Percentiles rank a stretch among this genome's conserved stretches.
These are phyloP conservation scores for Cyberlindnera nakhonratchasimensis DNA, from an alignment of 805 yeast species.

Conservation along the genomic window DNA sequence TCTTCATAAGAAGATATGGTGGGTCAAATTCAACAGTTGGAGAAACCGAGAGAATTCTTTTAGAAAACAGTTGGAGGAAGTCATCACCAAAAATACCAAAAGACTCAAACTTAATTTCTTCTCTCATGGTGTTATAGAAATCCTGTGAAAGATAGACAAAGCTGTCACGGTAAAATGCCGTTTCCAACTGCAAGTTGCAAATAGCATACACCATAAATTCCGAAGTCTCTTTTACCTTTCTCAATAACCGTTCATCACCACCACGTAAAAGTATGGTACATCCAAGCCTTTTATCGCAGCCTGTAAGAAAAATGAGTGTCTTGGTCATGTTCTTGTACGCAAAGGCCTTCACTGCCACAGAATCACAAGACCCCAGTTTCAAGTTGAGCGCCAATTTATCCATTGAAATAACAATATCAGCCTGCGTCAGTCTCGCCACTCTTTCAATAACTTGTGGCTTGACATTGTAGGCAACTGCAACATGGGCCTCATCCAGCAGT, in stretches of 20 bases:
- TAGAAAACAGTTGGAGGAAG: slow-evolving; percentile 38
- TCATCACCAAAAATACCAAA: slow-evolving; percentile 32
- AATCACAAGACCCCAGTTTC: slow-evolving; percentile 70
- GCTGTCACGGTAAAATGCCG: slow-evolving; percentile 66
- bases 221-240: slow-evolving; percentile 69
- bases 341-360: slow-evolving; percentile 68
- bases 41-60: slow-evolving; percentile 71
- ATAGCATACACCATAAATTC: slow-evolving; percentile 77
- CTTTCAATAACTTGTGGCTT: slow-evolving; percentile 80
- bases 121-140: slow-evolving; percentile 30
- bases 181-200: slow-evolving; percentile 79
- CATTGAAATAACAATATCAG: slow-evolving; percentile 81
- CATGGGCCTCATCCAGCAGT: slow-evolving; percentile 65
- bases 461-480: slow-evolving; percentile 77
- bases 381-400: slow-evolving; percentile 76
- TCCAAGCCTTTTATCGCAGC: slow-evolving; percentile 70
- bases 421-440: slow-evolving; percentile 72
- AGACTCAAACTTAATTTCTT: slow-evolving; percentile 9
- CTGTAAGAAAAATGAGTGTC: slow-evolving; percentile 75
- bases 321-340: slow-evolving; percentile 53
- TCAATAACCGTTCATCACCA: slow-evolving; percentile 54
- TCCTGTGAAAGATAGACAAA: slow-evolving; percentile 49
- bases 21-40: slow-evolving; percentile 75
- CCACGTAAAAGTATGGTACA: slow-evolving; percentile 89
- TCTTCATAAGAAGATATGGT: slow-evolving; percentile 59